phyloP scores from a whole-genome alignment of 2,329 filamentous ascomycete species.

The Metarhizium sp. region DNA sequence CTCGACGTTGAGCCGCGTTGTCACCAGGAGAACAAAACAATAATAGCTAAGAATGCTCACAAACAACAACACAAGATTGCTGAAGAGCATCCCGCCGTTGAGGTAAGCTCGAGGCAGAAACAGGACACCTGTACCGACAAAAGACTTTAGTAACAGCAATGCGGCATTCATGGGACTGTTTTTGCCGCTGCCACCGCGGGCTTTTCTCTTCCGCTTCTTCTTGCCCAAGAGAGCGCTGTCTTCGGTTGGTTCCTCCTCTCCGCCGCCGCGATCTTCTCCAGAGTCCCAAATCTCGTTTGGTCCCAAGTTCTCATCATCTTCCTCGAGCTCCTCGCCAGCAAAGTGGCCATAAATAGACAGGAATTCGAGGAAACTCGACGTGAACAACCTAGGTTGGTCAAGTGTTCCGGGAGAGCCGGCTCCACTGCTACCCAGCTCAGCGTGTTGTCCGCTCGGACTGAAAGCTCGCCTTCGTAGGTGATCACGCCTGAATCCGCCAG shows the following conservation, averaged over 20 bases:
- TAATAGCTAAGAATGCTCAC: slow-evolving; percentile 89
- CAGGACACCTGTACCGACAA: slow-evolving; percentile 91
- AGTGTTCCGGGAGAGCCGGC: slow-evolving; percentile 20
- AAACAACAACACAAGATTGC: slow-evolving; percentile 76
- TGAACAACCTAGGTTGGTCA: slow-evolving; percentile 53
- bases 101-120: slow-evolving; percentile 90
- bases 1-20: slow-evolving; percentile 73
- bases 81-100: slow-evolving; percentile 96
- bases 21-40: slow-evolving; percentile 90
- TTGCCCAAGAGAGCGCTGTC: slow-evolving; percentile 73
- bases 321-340: slow-evolving; percentile 90
- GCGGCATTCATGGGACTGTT: slow-evolving; percentile 73
- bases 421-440: slow-evolving; percentile 22
- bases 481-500: slow-evolving; percentile 87
- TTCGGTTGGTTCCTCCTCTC: slow-evolving; percentile 74
- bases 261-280: slow-evolving; percentile 59
- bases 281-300: slow-evolving; percentile 90
- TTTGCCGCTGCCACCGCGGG: slow-evolving; percentile 62
- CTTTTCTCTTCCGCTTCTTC: slow-evolving; percentile 67
- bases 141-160: slow-evolving; percentile 86
- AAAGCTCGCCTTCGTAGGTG: slow-evolving; percentile 70
- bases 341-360: slow-evolving; percentile 94
- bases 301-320: slow-evolving; percentile 82
- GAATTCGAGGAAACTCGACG: slow-evolving; percentile 92
- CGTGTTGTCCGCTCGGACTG: slow-evolving; percentile 38